Evolutionary conservation across 2,329 filamentous ascomycete genomes (phyloP), one percentile per base, ranked within the genome.

Genomic region (Cladosporium phlei): DNA sequence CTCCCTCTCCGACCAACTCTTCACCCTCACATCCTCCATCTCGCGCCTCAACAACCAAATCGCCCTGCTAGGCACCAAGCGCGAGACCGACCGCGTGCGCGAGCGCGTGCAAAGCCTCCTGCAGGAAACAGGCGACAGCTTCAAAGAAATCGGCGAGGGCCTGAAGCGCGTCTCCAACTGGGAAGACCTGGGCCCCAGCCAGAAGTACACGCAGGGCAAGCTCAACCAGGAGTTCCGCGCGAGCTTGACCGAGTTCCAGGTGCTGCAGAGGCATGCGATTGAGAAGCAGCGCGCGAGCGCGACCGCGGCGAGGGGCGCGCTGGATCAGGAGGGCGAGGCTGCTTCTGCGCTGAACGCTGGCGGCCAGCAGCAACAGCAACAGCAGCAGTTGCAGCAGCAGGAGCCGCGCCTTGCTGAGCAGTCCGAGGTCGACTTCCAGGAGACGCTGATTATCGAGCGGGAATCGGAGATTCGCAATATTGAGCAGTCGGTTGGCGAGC

Each of bases 391-490:
- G 59, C 66, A 73, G 55, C 67, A 73, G 52, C 83, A 93, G 57
- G 80, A 90, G 56, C 74, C 86, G 10, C 86, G 88, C 47, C 76
- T 97, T 7, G 93, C 90, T 1, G 79, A 88, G 21, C 93, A 98
- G 66, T 85, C 88, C 58, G 94, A 98, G 63, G 93, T 98, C 33
- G 91, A 98, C 64, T 98, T 96, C 71, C 93, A 98, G 64, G 93
- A 98, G 58, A 83, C 86, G 12, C 75, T 98, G 49, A 98, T 98
- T 62, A 84, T 94, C 51, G 91, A 98, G 74, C 89, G 94, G 45
- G 93, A 98, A 68, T 83, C 88, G 48, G 93, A 98, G 72, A 98
- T 98, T 56, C 84, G 90, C 52, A 94, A 95, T 64, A 98, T 98
- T 60, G 93, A 97, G 71, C 90, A 96, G 67, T 89, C 87, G 46